phyloP scores from a whole-genome alignment of 768 basidiomycete species.

The Tricholoma furcatifolium region DNA sequence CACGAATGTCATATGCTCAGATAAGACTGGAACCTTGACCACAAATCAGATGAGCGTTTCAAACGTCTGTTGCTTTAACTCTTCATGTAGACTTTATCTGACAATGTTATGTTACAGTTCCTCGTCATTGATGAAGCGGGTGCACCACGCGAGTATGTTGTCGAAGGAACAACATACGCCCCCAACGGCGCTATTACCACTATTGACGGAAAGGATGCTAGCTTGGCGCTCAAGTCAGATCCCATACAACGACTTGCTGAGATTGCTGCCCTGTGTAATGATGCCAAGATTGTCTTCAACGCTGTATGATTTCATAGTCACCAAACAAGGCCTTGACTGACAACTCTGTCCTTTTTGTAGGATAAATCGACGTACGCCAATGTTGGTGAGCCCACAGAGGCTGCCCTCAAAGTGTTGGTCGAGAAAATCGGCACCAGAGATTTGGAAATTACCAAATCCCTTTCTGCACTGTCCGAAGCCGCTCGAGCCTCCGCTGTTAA shows the following conservation, averaged over 20 bases:
- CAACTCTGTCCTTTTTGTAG: constrained; percentile 36
- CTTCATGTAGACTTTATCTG: neutral
- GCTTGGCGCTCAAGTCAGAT: constrained; percentile 59
- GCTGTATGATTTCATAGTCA: constrained; percentile 42
- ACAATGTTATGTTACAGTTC: constrained; percentile 51
- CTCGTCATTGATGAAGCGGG: constrained; percentile 60
- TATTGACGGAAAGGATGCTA: constrained; percentile 59
- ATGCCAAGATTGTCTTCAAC: constrained; percentile 87
- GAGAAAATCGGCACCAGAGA: constrained; percentile 90
- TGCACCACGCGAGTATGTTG: constrained; percentile 63
- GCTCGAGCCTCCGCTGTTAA: constrained; percentile 82
- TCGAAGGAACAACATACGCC: constrained; percentile 92
- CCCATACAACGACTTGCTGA: constrained; percentile 84
- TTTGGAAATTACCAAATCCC: constrained; percentile 51
- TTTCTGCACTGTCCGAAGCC: constrained; percentile 53
- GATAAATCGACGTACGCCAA: constrained; percentile 78
- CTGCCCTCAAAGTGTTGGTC: constrained; percentile 89
- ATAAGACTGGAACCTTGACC: constrained; percentile 96
- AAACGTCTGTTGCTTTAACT: constrained; percentile 42
- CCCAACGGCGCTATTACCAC: constrained; percentile 75
- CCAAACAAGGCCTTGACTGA: neutral
- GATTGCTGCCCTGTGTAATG: constrained; percentile 93
- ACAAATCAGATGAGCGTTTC: constrained; percentile 98
- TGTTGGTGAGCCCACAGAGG: constrained; percentile 97
- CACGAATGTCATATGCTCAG: constrained; percentile 98